Evolutionary conservation across 2,329 filamentous ascomycete genomes (phyloP), one percentile per base, ranked within the genome.

Genomic region (Dothideomycetes sp.): DNA sequence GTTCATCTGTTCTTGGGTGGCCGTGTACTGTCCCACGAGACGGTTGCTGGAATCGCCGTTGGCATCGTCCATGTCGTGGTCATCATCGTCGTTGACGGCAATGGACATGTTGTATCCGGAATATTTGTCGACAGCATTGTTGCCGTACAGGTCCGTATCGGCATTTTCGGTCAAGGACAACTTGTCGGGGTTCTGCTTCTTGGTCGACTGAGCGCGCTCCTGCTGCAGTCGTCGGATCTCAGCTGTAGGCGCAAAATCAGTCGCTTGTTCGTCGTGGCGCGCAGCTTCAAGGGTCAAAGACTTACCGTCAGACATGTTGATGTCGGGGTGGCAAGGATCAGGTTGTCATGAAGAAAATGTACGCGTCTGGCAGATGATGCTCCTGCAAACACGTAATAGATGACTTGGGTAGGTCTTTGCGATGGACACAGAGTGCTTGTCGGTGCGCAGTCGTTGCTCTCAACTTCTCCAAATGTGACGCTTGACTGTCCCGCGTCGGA

Each of bases 11-110:
- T 84, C 80, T 51, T 78, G 82, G 27, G 87, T 89, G 18, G 91
- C 91, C 24, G 91, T 98, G 65, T 98, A 98, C 64, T 96, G 91
- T 48, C 88, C 89, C 23, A 95, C 82, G 46, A 98, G 71, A 45
- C 85, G 78, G 54, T 82, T 77, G 52, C 84, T 79, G 52, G 61
- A 69, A 32, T 68, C 60, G n/a, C 69, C 79, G 60, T 84, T 82
- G 43, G 67, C 78, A 61, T 81, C 84, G 35, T 75, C 75, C 76
- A 86, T 85, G 45, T 83, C 81, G 54, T 82, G 80, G 50, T 88
- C 83, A 54, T 86, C 84, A 41, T 80, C 82, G 57, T 82, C 83
- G 53, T 76, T 78, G 42, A 80, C 78, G 27, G 88, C 82, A 52
- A 96, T 84, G 28, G 85, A 87, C n/a, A 78, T 84, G 59, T 91